Percentiles rank a stretch among this genome's conserved stretches.
phyloP scores from a whole-genome alignment of 1,284 basidiomycete genomes.

The Pseudozyma pruni region DNA sequence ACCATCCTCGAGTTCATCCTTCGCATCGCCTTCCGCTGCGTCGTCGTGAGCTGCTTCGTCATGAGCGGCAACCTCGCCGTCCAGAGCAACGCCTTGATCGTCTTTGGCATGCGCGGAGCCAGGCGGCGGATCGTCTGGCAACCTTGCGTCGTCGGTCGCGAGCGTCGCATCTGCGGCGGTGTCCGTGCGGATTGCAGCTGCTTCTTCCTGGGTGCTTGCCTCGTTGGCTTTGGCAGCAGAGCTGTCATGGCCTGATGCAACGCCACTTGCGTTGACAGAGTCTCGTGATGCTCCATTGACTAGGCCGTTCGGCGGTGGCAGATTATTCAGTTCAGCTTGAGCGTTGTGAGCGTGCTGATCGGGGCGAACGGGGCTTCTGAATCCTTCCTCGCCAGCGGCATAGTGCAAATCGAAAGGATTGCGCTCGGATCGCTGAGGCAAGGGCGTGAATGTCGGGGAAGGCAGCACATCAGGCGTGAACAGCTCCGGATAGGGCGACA shows the following conservation, averaged over 20 bases:
- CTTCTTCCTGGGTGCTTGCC: no score
- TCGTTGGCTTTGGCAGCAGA: background rate
- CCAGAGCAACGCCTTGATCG: background rate
- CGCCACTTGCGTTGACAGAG: background rate
- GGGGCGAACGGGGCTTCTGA: constrained; percentile 1
- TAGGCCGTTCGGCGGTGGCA: background rate
- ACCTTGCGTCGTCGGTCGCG: background rate
- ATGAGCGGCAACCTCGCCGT: background rate
- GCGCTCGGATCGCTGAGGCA: constrained; percentile 32
- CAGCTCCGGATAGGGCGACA: constrained; percentile 36
- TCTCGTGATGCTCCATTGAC: background rate
- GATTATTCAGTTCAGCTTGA: background rate
- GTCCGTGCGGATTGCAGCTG: no score
- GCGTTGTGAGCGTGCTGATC: constrained; percentile 15
- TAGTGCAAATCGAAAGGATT: constrained; percentile 41
- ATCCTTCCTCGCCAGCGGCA: constrained; percentile 3
- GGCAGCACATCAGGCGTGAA: constrained; percentile 49
- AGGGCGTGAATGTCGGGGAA: constrained; percentile 46
- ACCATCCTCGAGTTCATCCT: constrained; percentile 2
- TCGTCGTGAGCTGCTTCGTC: constrained; percentile 8
- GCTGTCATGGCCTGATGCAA: background rate
- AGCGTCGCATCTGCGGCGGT: no score
- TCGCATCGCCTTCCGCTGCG: constrained; percentile 4
- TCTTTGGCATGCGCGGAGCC: background rate
- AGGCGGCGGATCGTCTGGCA: background rate